Percentiles rank a stretch among this genome's conserved stretches.
Evolutionary conservation across 1,284 basidiomycete species (phyloP).

Genomic region (Tilletia indica): DNA sequence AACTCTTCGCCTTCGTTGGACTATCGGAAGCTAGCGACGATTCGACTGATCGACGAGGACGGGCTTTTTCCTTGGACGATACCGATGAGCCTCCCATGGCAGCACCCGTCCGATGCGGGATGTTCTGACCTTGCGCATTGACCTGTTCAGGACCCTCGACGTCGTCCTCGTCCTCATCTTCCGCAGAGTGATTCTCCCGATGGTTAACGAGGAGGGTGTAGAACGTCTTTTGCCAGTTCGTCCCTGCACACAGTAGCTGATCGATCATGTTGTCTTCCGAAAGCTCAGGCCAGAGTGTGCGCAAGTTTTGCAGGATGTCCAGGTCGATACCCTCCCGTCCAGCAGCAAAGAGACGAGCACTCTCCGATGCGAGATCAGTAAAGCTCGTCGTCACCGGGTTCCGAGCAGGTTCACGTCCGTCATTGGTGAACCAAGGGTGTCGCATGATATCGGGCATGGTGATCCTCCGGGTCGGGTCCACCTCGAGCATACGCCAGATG

Average conservation of each 20-base stretch:
- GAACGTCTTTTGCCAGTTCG: constrained; percentile 55
- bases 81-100: not conserved
- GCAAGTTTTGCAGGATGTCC: constrained; percentile 85
- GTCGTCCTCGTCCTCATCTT: constrained; percentile 50
- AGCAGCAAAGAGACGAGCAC: constrained; percentile 28
- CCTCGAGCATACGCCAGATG: constrained; percentile 81
- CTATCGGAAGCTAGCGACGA: constrained; percentile 12
- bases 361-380: constrained; percentile 56
- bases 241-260: constrained; percentile 37
- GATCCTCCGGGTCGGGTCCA: constrained; percentile 77
- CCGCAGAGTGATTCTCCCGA: constrained; percentile 50
- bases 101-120: not conserved
- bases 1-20: not conserved
- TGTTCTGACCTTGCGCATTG: not conserved
- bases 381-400: constrained; percentile 49
- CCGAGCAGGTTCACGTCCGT: constrained; percentile 56
- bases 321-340: constrained; percentile 51
- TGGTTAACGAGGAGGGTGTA: constrained; percentile 52
- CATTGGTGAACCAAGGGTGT: constrained; percentile 84
- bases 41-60: constrained; percentile 30
- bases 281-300: constrained; percentile 73
- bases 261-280: constrained; percentile 42
- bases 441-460: constrained; percentile 79
- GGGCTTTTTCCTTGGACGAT: constrained; percentile 27
- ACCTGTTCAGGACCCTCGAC: constrained; percentile 24